Percentiles rank a stretch among this genome's conserved stretches.
Evolutionary conservation across 2,329 filamentous ascomycete genomes (phyloP).

Genomic region (Diaporthe aspalathi): DNA sequence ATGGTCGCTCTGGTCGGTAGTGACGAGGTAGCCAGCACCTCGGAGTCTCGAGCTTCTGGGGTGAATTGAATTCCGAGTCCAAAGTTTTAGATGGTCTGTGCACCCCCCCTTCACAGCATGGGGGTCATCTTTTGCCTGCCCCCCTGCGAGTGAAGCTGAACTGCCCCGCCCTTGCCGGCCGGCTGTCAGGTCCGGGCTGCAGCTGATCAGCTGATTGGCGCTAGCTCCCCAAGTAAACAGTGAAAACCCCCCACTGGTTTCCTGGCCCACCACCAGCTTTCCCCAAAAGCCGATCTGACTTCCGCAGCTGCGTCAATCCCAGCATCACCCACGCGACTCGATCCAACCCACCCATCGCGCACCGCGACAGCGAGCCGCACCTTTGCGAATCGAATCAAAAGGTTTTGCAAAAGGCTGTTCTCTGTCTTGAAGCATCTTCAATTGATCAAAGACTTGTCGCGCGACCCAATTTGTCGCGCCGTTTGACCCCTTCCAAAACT

Average conservation of each 20-base stretch:
- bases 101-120: background rate
- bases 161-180: background rate
- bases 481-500: background rate
- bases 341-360: background rate
- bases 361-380: conserved; percentile 7
- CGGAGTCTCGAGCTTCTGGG: background rate
- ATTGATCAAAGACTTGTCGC: background rate
- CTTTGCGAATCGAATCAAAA: background rate
- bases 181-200: background rate
- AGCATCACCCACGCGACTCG: conserved; percentile 10
- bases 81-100: conserved; percentile 39
- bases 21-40: background rate
- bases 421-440: background rate
- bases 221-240: conserved; percentile 39
- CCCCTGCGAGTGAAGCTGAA: background rate
- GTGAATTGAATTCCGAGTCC: background rate
- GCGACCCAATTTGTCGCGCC: background rate
- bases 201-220: conserved; percentile 36
- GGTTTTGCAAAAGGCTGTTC: background rate
- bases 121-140: background rate
- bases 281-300: conserved; percentile 1
- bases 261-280: conserved; percentile 23
- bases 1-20: background rate
- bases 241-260: conserved; percentile 13
- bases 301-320: conserved; percentile 7